These are phyloP conservation scores for Chondrostereum purpureum DNA, from an alignment of 1,284 basidiomycete genomes.

Conservation along the genomic window DNA sequence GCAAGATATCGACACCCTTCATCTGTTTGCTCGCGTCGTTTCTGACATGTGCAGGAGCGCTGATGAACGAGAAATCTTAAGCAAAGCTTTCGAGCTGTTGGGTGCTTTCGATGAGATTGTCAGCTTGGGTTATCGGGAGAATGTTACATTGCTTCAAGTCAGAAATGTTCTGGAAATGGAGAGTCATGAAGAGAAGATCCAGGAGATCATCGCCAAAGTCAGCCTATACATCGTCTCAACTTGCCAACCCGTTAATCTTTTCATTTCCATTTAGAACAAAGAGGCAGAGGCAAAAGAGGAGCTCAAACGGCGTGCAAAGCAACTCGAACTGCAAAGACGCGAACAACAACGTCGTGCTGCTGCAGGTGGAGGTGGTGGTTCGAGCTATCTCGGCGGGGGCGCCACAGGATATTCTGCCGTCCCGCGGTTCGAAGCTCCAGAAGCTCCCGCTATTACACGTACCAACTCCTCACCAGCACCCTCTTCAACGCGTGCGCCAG, in stretches of 20 bases:
- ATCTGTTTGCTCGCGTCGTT: constrained; percentile 90
- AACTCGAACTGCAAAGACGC: constrained; percentile 95
- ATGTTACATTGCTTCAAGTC: constrained; percentile 88
- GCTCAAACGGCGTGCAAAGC: constrained; percentile 95
- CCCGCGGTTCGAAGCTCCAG: constrained; percentile 63
- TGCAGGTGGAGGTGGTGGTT: constrained; percentile 40
- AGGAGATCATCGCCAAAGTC: constrained; percentile 95
- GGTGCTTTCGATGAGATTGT: constrained; percentile 98
- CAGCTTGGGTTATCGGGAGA: constrained; percentile 90
- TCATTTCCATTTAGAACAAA: constrained; percentile 72
- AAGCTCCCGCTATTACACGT: constrained; percentile 37
- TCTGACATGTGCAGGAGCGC: constrained; percentile 87
- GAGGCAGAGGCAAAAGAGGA: constrained; percentile 99
- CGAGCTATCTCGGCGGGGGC: constrained; percentile 58
- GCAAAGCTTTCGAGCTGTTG: constrained; percentile 91
- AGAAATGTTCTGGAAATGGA: constrained; percentile 95
- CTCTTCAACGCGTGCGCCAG: constrained; percentile 51
- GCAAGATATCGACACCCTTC: constrained; percentile 95
- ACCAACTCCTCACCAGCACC: constrained; percentile 42
- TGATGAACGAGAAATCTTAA: constrained; percentile 86
- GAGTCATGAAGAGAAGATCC: constrained; percentile 99
- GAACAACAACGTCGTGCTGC: constrained; percentile 79
- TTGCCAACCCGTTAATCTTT: not conserved
- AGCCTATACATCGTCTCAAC: constrained; percentile 21
- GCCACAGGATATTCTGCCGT: constrained; percentile 64